A percentile compares a stretch with the other conserved stretches of the same genome.
These are phyloP conservation scores for Lasiodiplodia theobromae DNA, from an alignment of 2,329 filamentous ascomycete genomes.

Conservation along the genomic window DNA sequence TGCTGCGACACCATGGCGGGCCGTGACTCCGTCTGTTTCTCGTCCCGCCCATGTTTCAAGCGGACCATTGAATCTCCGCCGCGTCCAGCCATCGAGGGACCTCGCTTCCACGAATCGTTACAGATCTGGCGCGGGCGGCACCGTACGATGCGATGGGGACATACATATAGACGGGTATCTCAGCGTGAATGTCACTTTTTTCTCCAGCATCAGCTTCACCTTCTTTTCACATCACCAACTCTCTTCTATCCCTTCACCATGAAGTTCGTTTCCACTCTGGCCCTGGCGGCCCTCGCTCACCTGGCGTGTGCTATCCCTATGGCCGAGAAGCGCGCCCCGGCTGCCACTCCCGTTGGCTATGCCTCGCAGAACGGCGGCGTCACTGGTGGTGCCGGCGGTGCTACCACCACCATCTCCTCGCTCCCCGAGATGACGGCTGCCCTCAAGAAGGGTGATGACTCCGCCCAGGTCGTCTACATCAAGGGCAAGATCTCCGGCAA, in stretches of 20 bases:
- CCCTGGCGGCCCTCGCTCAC: constrained; percentile 21
- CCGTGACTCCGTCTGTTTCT: constrained; percentile 19
- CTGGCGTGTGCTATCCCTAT: constrained; percentile 25
- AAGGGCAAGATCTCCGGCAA: constrained; percentile 20
- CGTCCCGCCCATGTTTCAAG: constrained; percentile 13
- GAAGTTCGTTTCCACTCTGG: constrained; percentile 25
- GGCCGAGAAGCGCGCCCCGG: constrained; percentile 25
- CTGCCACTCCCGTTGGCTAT: constrained; percentile 51
- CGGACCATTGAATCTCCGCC: constrained; percentile 1
- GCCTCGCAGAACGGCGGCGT: constrained; percentile 60
- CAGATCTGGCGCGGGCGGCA: not conserved
- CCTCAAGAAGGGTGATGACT: constrained; percentile 39
- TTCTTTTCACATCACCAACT: constrained; percentile 5
- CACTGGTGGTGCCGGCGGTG: constrained; percentile 62
- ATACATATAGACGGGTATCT: constrained; percentile 14
- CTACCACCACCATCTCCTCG: constrained; percentile 62
- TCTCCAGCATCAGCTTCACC: constrained; percentile 26
- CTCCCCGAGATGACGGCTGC: constrained; percentile 60
- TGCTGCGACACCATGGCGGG: not conserved
- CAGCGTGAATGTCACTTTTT: not conserved
- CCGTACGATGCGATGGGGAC: not conserved
- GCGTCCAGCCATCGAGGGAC: not conserved
- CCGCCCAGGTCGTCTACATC: constrained; percentile 18
- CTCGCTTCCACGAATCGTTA: constrained; percentile 21
- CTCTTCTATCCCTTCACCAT: not conserved